phyloP scores from a whole-genome alignment of 768 basidiomycete genomes.

The Leucocoprinus sp. region DNA sequence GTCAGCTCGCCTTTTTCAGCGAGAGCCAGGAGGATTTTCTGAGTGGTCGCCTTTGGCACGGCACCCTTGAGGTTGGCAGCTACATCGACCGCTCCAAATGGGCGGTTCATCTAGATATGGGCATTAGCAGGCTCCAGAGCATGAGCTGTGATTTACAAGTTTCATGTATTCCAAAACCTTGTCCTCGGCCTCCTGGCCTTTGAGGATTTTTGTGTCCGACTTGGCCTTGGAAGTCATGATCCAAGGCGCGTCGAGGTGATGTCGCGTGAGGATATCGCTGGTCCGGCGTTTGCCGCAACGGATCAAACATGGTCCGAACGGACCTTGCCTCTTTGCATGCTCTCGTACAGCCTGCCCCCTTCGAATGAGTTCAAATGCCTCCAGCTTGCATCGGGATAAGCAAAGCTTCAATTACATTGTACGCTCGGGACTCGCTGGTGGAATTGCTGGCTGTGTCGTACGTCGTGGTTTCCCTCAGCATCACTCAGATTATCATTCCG shows the following conservation, averaged over 20 bases:
- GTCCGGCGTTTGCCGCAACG: slow-evolving; percentile 9
- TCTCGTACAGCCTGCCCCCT: slow-evolving; percentile 17
- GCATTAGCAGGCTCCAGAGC: slow-evolving; percentile 1
- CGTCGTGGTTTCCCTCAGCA: slow-evolving; percentile 24
- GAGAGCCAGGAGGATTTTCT: slow-evolving; percentile 74
- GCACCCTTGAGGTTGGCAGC: slow-evolving; percentile 87
- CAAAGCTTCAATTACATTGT: slow-evolving; percentile 53
- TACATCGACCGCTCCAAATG: slow-evolving; percentile 88
- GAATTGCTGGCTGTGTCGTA: slow-evolving; percentile 89
- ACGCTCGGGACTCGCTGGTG: slow-evolving; percentile 86
- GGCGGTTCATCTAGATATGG: slow-evolving; percentile 73
- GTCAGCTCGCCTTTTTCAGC: slow-evolving; percentile 82
- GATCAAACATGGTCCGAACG: slow-evolving; percentile 7
- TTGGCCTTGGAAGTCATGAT: slow-evolving; percentile 47
- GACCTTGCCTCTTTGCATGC: slow-evolving; percentile 24
- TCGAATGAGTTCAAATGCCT: slow-evolving; percentile 58
- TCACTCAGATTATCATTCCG: slow-evolving; percentile 12
- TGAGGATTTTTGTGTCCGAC: slow-evolving; percentile 53
- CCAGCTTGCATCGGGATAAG: slow-evolving; percentile 38
- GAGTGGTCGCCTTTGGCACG: slow-evolving; percentile 74
- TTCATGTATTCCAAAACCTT: slow-evolving; percentile 73
- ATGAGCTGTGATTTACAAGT: slow-evolving; percentile 32
- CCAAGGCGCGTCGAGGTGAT: slow-evolving; percentile 1
- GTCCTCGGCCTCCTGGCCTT: slow-evolving; percentile 78
- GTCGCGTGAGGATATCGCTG: slow-evolving; percentile 4